Percentiles rank a stretch among this genome's conserved stretches.
Evolutionary conservation across 2,329 filamentous ascomycete genomes (phyloP).

Genomic region (Neodidymelliopsis sp.): DNA sequence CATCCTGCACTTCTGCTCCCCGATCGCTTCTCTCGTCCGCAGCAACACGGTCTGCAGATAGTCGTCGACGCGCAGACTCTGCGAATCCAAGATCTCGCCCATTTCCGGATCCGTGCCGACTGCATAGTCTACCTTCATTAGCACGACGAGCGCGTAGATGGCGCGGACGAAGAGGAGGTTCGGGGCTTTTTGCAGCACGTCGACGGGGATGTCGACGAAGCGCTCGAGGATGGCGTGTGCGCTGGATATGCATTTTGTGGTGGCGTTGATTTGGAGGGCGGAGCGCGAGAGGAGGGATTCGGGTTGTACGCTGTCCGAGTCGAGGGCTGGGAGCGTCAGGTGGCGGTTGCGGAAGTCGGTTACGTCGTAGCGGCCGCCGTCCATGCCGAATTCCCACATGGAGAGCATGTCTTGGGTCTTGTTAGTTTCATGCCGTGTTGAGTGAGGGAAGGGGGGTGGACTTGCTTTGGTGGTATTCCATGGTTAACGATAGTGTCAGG

Average conservation of each 20-base stretch:
- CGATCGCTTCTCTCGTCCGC: constrained; percentile 35
- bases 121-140: constrained; percentile 47
- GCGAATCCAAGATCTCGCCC: constrained; percentile 42
- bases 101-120: constrained; percentile 44
- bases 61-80: constrained; percentile 41
- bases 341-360: constrained; percentile 46
- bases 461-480: constrained; percentile 41
- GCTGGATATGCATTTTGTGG: constrained; percentile 43
- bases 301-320: constrained; percentile 43
- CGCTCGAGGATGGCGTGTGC: constrained; percentile 45
- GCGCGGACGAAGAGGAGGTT: constrained; percentile 44
- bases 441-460: too few relatives aligned
- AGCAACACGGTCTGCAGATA: constrained; percentile 38
- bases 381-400: constrained; percentile 50
- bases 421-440: too few relatives aligned
- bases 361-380: constrained; percentile 46
- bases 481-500: constrained; percentile 36
- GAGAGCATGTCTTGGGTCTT: constrained; percentile 44
- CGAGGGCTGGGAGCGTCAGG: constrained; percentile 43
- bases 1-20: constrained; percentile 40
- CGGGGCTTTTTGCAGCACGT: constrained; percentile 34
- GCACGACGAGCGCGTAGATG: constrained; percentile 41
- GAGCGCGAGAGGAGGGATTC: constrained; percentile 44
- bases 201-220: constrained; percentile 31
- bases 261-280: constrained; percentile 46